Conservation (phyloP, 352 stramenopile species). For the Bremia lactucae region DNA sequence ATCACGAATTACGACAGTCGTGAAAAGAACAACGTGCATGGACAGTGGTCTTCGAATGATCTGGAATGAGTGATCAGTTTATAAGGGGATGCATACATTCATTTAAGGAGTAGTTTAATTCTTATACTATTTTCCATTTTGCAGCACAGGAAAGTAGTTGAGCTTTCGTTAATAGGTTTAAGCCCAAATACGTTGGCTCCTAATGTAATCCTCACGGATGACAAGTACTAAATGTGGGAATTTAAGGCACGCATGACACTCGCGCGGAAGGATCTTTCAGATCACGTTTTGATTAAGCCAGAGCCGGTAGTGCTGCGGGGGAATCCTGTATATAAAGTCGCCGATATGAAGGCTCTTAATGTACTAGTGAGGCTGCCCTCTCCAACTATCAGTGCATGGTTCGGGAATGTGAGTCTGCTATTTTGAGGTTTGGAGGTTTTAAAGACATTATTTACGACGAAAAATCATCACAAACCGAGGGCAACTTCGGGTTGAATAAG, state of each 20-base stretch:
- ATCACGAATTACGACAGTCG: too few species aligned
- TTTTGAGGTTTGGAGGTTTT: not conserved
- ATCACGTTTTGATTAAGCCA: not conserved
- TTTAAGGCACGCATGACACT: not conserved
- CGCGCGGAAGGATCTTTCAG: not conserved
- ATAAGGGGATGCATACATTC: too few species aligned
- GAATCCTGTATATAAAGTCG: too few species aligned
- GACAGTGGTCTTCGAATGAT: too few species aligned
- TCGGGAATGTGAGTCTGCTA: not conserved
- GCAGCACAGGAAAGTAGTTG: too few species aligned
- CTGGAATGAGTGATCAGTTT: too few species aligned
- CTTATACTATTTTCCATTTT: too few species aligned
- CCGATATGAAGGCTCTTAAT: not conserved
- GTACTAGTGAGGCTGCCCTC: not conserved
- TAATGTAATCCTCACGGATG: not conserved
- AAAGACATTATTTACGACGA: not conserved
- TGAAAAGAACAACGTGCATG: too few species aligned
- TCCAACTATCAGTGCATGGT: not conserved
- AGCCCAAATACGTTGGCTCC: slow-evolving; percentile 4
- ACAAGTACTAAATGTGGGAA: not conserved
- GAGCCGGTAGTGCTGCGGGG: not conserved
- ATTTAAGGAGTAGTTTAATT: too few species aligned
- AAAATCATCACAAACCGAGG: not conserved
- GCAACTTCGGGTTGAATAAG: not conserved
- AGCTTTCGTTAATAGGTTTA: too few species aligned